A percentile compares a stretch with the other conserved stretches of the same genome.
Conservation (phyloP, 306 rosid species). For the Arachis stenosperma region DNA sequence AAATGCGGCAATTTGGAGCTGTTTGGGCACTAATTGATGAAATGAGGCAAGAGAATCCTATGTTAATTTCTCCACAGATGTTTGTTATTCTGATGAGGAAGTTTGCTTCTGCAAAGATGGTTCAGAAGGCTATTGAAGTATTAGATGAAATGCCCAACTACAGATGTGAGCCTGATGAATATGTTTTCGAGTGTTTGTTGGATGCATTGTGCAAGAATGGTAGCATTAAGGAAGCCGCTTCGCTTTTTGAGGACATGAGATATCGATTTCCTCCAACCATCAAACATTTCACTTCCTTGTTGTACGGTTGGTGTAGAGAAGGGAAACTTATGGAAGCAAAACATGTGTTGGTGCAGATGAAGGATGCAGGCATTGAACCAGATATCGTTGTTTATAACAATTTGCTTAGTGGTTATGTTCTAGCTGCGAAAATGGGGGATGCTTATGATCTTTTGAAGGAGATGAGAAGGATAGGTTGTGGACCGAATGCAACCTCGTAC, state of each 20-base stretch:
- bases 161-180: slow-evolving; percentile 80
- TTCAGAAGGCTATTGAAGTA: slow-evolving; percentile 73
- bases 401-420: slow-evolving; percentile 75
- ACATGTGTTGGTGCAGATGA: slow-evolving; percentile 73
- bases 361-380: slow-evolving; percentile 64
- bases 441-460: slow-evolving; percentile 77
- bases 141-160: slow-evolving; percentile 90
- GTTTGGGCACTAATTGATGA: slow-evolving; percentile 87
- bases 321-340: slow-evolving; percentile 85
- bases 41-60: slow-evolving; percentile 75
- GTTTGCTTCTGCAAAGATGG: slow-evolving; percentile 87
- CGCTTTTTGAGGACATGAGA: slow-evolving; percentile 78
- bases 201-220: slow-evolving; percentile 93
- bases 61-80: slow-evolving; percentile 60
- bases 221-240: slow-evolving; percentile 75
- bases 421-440: slow-evolving; percentile 74
- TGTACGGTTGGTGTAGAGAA: slow-evolving; percentile 92
- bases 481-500: slow-evolving; percentile 69
- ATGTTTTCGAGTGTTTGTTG: slow-evolving; percentile 76
- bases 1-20: slow-evolving; percentile 87
- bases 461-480: slow-evolving; percentile 69
- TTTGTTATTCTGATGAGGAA: slow-evolving; percentile 81
- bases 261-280: slow-evolving; percentile 56
- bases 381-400: slow-evolving; percentile 82
- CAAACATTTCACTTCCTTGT: slow-evolving; percentile 78